Evolutionary conservation across 805 yeast species (phyloP).

Genomic region (Phaffomyces opuntiae): DNA sequence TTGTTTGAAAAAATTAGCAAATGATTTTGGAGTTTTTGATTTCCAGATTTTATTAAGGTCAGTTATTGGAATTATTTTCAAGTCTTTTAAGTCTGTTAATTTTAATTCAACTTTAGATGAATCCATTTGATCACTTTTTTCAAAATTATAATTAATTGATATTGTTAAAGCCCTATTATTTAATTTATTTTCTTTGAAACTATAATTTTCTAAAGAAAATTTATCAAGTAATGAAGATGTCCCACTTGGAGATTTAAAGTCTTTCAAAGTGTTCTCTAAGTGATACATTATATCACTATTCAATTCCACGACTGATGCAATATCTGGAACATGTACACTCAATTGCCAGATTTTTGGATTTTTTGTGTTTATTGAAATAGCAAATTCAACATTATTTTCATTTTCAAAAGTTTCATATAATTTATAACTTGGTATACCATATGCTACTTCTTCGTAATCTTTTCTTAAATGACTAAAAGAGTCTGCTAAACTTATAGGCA

Average conservation of each 20-base stretch:
- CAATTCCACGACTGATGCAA: slow-evolving; percentile 3
- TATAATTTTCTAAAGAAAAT: background rate
- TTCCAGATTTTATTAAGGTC: slow-evolving; percentile 11
- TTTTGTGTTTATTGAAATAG: slow-evolving; percentile 3
- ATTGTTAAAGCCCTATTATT: slow-evolving; percentile 6
- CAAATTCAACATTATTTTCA: slow-evolving; percentile 5
- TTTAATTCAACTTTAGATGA: background rate
- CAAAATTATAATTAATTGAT: slow-evolving; percentile 3
- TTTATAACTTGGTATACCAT: slow-evolving; percentile 8
- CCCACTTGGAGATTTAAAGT: slow-evolving; percentile 1
- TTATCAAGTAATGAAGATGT: slow-evolving; percentile 1
- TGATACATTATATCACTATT: background rate
- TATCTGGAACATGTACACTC: slow-evolving; percentile 8
- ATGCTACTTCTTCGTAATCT: background rate
- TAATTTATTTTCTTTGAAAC: background rate
- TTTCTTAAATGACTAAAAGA: slow-evolving; percentile 4
- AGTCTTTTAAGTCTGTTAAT: slow-evolving; percentile 1
- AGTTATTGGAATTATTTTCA: slow-evolving; percentile 5
- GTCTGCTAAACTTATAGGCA: background rate
- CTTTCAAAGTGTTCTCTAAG: background rate
- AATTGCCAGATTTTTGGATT: slow-evolving; percentile 3
- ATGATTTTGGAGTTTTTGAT: slow-evolving; percentile 6
- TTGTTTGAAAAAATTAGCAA: slow-evolving; percentile 3
- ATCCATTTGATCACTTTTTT: slow-evolving; percentile 4
- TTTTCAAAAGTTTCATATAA: background rate